Evolutionary conservation across 805 yeast species (phyloP), one percentile per base, ranked within the genome.

Genomic region (Lipomyces yamanashiensis): DNA sequence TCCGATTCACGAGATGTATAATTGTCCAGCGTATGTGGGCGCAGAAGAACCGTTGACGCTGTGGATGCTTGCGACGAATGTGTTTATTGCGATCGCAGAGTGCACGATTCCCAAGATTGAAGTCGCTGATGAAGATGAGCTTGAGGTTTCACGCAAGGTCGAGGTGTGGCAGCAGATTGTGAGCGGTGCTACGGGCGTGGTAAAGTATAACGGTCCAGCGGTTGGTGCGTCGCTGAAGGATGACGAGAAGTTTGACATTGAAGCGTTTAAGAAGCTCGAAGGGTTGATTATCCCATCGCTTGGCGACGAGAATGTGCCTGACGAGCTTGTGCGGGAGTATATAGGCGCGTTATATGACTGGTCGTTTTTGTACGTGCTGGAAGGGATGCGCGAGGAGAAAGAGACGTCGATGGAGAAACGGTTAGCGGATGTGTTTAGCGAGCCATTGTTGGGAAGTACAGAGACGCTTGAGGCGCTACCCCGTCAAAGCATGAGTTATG

Each of bases 361-460:
- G 83, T 77, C 84, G 80, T 61, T 79, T 78, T 41, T 89, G 81
- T 74, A 88, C 82, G 54, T 74, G 82, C 17, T 96, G 84, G 69
- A 76, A 67, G 34, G 76, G 68, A 54, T 71, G 79, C 40, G 70
- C 76, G 36, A 72, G 70, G 39, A 69, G 59, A 36, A 67, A 71
- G 68, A 61, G 23, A 72, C 71, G 2, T 62, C 72, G 1, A 74
- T 81, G 2, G 71, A 72, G 2, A 79, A 77, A 12, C 75, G 82
- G 10, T 70, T 86, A 2, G 73, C 80, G 2, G 61, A 71, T 0
- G 82, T 82, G 62, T 75, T 81, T 13, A 80, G 83, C 60, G 81
- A 80, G 9, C 80, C 80, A 8, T 77, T 82, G n/a, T 84, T 81
- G 69, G 95, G 95, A 0, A 80, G 89, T 0, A 87, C 93, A 0